Percentiles rank a stretch among this genome's conserved stretches.
These are phyloP conservation scores for Megacollybia marginata DNA, from an alignment of 768 basidiomycete genomes.

Conservation along the genomic window DNA sequence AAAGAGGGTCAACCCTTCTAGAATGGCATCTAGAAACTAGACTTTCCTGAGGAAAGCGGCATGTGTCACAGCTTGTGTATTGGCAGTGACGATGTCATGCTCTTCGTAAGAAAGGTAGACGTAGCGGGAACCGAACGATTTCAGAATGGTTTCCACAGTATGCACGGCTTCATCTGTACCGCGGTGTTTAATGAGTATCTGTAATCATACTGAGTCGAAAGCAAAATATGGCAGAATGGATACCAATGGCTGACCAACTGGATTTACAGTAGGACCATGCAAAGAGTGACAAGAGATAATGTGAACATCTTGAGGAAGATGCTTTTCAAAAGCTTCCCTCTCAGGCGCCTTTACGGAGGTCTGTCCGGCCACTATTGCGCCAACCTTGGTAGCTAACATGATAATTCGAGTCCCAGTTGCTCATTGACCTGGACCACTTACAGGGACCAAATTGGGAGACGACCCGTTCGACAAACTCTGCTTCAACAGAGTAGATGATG, in stretches of 20 bases:
- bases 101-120: constrained; percentile 96
- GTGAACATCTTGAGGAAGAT: constrained; percentile 78
- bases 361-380: constrained; percentile 91
- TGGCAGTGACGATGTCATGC: constrained; percentile 93
- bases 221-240: constrained; percentile 1
- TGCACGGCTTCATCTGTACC: constrained; percentile 64
- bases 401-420: constrained; percentile 1
- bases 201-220: neutral
- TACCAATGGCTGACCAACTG: constrained; percentile 87
- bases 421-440: constrained; percentile 28
- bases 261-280: constrained; percentile 87
- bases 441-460: constrained; percentile 90
- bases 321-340: constrained; percentile 77
- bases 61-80: constrained; percentile 97
- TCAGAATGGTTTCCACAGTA: constrained; percentile 78
- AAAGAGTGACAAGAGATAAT: constrained; percentile 93
- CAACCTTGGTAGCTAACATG: constrained; percentile 75
- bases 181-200: constrained; percentile 89
- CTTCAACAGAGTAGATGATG: constrained; percentile 93
- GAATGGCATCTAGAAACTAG: neutral
- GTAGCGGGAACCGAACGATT: constrained; percentile 73
- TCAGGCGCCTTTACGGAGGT: constrained; percentile 98
- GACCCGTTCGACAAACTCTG: constrained; percentile 77
- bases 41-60: constrained; percentile 89
- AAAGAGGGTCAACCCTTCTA: neutral